Conservation (phyloP, 2,329 filamentous ascomycete species). For the Pestalotiopsis sp. region DNA sequence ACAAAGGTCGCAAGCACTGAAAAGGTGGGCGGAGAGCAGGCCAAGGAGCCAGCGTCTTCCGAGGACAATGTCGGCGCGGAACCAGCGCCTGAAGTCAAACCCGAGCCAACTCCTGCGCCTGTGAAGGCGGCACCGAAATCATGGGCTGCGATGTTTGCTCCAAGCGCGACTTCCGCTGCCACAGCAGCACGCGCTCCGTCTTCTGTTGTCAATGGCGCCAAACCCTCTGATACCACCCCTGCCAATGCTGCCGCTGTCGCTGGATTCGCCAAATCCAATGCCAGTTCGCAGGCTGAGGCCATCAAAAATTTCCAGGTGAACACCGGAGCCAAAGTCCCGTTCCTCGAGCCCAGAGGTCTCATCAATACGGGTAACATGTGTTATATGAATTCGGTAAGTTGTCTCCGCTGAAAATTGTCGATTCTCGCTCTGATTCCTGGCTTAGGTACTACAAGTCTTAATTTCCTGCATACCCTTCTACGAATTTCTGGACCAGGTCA, state of each 20-base stretch:
- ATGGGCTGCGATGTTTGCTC: conserved; percentile 41
- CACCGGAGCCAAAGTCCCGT: conserved; percentile 68
- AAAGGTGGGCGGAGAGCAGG: conserved; percentile 22
- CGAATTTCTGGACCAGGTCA: conserved; percentile 85
- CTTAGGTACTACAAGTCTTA: conserved; percentile 90
- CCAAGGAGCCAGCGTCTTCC: conserved; percentile 17
- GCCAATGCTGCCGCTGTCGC: conserved; percentile 23
- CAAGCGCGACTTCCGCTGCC: conserved; percentile 21
- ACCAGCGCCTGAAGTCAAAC: conserved; percentile 18
- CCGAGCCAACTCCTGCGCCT: conserved; percentile 29
- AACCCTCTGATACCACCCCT: conserved; percentile 24
- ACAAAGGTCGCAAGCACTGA: conserved; percentile 24
- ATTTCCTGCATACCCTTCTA: conserved; percentile 95
- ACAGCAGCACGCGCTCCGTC: conserved; percentile 26
- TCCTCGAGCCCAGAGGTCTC: conserved; percentile 89
- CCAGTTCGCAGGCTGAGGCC: conserved; percentile 57
- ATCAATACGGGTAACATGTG: conserved; percentile 99
- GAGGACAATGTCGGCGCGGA: conserved; percentile 18
- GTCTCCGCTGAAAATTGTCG: neutral
- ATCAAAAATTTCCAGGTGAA: conserved; percentile 73
- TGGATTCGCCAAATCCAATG: conserved; percentile 46
- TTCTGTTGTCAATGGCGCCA: conserved; percentile 21
- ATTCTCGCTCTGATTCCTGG: neutral
- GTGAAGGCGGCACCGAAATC: conserved; percentile 38
- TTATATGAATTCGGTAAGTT: conserved; percentile 98